A percentile compares a stretch with the other conserved stretches of the same genome.
Evolutionary conservation across 768 basidiomycete genomes (phyloP).

Genomic region (Mycena haematopus): DNA sequence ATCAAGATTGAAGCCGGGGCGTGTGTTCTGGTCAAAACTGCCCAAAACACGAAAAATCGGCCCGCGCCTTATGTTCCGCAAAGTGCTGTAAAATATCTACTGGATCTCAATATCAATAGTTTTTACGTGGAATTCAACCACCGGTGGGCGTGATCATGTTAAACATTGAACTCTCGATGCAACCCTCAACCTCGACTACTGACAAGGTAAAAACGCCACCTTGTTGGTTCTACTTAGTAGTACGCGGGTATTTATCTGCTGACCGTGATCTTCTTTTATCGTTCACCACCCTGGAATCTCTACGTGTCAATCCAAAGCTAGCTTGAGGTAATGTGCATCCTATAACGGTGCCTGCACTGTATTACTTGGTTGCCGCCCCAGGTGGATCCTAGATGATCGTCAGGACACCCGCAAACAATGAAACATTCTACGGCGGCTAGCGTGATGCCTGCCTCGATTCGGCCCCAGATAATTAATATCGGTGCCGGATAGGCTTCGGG

Average conservation of each 20-base stretch:
- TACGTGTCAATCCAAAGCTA: slow-evolving; percentile 1
- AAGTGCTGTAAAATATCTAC: too few species aligned
- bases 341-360: slow-evolving; percentile 3
- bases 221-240: background rate
- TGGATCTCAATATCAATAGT: too few species aligned
- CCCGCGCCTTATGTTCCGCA: too few species aligned
- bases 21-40: too few species aligned
- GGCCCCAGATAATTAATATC: background rate
- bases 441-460: background rate
- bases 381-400: slow-evolving; percentile 21
- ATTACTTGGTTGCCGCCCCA: slow-evolving; percentile 17
- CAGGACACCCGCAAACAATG: slow-evolving; percentile 2
- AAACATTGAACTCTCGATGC: too few species aligned
- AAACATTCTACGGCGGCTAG: slow-evolving; percentile 10
- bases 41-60: too few species aligned
- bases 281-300: background rate
- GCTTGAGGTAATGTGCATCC: background rate
- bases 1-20: too few species aligned
- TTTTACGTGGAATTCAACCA: too few species aligned
- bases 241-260: background rate
- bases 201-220: background rate
- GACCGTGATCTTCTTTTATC: background rate
- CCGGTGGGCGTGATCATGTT: too few species aligned
- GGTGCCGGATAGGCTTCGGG: slow-evolving; percentile 5
- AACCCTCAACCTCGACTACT: slow-evolving; percentile 2